Evolutionary conservation across 2,329 filamentous ascomycete species (phyloP).

Genomic region (Microsporum ferrugineum): DNA sequence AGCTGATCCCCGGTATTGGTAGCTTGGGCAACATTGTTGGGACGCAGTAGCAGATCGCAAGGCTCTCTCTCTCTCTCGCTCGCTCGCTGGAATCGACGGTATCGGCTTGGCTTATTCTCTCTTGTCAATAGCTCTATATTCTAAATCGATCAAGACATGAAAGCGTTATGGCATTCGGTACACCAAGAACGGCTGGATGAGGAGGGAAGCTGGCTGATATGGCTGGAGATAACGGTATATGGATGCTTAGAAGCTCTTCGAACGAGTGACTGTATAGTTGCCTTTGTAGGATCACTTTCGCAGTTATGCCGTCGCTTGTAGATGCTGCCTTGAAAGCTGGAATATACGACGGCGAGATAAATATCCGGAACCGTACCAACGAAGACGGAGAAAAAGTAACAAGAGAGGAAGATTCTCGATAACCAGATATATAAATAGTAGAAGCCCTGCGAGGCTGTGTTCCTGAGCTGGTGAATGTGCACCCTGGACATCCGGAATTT

Average conservation of each 20-base stretch:
- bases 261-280: background rate
- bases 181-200: background rate
- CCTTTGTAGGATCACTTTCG: background rate
- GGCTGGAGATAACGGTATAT: background rate
- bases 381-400: background rate
- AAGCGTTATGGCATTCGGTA: background rate
- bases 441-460: background rate
- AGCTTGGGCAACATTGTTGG: conserved; percentile 21
- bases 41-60: background rate
- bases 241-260: background rate
- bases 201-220: background rate
- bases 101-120: background rate
- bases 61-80: background rate
- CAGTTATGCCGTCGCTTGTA: background rate
- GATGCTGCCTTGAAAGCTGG: background rate
- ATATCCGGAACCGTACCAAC: too few species aligned
- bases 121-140: background rate
- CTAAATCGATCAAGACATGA: background rate
- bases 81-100: background rate
- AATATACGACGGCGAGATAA: background rate
- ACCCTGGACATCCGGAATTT: background rate
- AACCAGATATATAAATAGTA: background rate
- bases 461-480: background rate
- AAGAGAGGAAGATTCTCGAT: background rate
- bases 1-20: conserved; percentile 8